Evolutionary conservation across 2,329 filamentous ascomycete species (phyloP).

Genomic region (Verticillium longisporum): DNA sequence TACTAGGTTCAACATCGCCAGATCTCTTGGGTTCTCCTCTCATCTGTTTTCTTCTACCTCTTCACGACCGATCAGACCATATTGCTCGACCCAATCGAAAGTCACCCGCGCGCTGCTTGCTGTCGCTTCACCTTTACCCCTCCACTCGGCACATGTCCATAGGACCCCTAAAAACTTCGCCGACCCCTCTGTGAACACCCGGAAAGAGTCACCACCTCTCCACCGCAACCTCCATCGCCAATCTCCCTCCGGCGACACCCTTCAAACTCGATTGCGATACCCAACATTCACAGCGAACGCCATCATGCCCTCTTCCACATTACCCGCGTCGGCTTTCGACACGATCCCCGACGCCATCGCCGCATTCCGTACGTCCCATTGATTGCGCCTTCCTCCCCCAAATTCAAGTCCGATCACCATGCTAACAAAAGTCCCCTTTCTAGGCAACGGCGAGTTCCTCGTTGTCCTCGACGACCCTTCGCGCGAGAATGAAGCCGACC

Average conservation of each 20-base stretch:
- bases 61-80: conserved; percentile 3
- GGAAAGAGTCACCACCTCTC: conserved; percentile 2
- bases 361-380: conserved; percentile 50
- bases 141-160: not conserved
- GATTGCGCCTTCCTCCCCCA: not conserved
- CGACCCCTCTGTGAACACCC: not conserved
- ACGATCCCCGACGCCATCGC: conserved; percentile 58
- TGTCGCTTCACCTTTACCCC: not conserved
- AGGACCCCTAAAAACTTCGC: not conserved
- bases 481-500: conserved; percentile 96
- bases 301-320: conserved; percentile 43
- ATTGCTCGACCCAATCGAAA: not conserved
- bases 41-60: conserved; percentile 1
- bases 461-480: conserved; percentile 88
- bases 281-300: conserved; percentile 3
- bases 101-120: not conserved
- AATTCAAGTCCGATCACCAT: not conserved
- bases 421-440: conserved; percentile 4
- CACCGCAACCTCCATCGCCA: not conserved
- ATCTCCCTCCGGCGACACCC: not conserved
- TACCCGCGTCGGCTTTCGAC: conserved; percentile 51
- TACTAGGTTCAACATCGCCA: not conserved
- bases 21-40: not conserved
- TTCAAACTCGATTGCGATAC: not conserved
- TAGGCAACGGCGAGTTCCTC: conserved; percentile 82